Conservation (phyloP, 345 rosid genomes). For the Gossypium thurberi region DNA sequence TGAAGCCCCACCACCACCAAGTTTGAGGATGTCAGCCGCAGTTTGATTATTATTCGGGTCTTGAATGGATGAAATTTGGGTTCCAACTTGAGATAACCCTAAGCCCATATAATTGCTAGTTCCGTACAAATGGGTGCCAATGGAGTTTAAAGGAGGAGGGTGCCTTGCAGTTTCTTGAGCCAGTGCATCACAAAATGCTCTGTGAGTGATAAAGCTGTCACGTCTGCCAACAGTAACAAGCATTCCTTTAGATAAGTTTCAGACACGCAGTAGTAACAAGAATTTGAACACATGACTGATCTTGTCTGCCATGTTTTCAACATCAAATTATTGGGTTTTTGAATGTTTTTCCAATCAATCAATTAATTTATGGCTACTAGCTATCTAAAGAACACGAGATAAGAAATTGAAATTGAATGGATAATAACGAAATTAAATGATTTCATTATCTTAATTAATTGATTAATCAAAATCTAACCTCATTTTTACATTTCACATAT, state of each 20-base stretch:
- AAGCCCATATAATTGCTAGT: slow-evolving; percentile 25
- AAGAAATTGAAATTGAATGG: background rate
- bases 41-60: slow-evolving; percentile 28
- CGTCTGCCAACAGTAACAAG: slow-evolving; percentile 41
- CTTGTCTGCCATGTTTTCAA: slow-evolving; percentile 27
- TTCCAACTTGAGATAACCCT: slow-evolving; percentile 44
- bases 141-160: slow-evolving; percentile 43
- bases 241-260: slow-evolving; percentile 16
- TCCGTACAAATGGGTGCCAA: slow-evolving; percentile 45
- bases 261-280: background rate
- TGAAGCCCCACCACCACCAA: slow-evolving; percentile 18
- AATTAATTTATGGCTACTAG: slow-evolving; percentile 23
- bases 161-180: slow-evolving; percentile 70
- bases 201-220: slow-evolving; percentile 82
- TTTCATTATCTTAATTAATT: too few species aligned
- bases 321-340: slow-evolving; percentile 38
- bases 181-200: slow-evolving; percentile 82
- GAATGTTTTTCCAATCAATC: slow-evolving; percentile 13
- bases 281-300: slow-evolving; percentile 7
- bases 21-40: slow-evolving; percentile 33
- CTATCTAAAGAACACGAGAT: slow-evolving; percentile 17
- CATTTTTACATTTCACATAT: too few species aligned
- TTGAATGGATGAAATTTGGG: slow-evolving; percentile 34
- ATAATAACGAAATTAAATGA: too few species aligned
- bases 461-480: too few species aligned